phyloP scores from a whole-genome alignment of 768 basidiomycete genomes.

The Dictyophora rubrovolvata region DNA sequence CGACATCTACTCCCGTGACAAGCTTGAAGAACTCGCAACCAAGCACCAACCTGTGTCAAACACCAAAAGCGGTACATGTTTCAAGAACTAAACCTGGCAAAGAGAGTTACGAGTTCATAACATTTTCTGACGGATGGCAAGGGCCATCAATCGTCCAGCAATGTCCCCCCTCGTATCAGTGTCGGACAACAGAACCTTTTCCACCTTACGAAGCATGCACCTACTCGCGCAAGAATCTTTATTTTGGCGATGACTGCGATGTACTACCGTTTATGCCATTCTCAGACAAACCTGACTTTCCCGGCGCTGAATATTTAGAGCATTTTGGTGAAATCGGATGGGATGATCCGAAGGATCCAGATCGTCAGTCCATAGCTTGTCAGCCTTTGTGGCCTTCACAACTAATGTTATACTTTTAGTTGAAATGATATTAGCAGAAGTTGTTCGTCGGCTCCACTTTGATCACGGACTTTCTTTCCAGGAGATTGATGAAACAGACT shows the following conservation, averaged over 20 bases:
- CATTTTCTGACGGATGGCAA: neutral
- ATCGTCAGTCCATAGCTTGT: slow-evolving; percentile 24
- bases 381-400: neutral
- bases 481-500: slow-evolving; percentile 37
- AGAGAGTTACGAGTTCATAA: neutral
- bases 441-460: slow-evolving; percentile 31
- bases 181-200: slow-evolving; percentile 13
- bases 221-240: slow-evolving; percentile 36
- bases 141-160: too few species aligned
- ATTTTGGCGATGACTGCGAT: slow-evolving; percentile 46
- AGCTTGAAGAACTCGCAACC: neutral
- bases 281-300: slow-evolving; percentile 48
- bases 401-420: slow-evolving; percentile 20
- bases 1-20: slow-evolving; percentile 18
- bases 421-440: slow-evolving; percentile 42
- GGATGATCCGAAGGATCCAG: slow-evolving; percentile 32
- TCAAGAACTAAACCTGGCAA: neutral
- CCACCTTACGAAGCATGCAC: slow-evolving; percentile 49
- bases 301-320: slow-evolving; percentile 26
- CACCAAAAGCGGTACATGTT: neutral
- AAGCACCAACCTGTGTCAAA: neutral
- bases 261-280: slow-evolving; percentile 51
- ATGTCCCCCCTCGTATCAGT: neutral
- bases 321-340: slow-evolving; percentile 42
- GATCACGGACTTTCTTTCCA: slow-evolving; percentile 28